Evolutionary conservation across 2,329 filamentous ascomycete species (phyloP).

Genomic region (Epichloe uncinata): DNA sequence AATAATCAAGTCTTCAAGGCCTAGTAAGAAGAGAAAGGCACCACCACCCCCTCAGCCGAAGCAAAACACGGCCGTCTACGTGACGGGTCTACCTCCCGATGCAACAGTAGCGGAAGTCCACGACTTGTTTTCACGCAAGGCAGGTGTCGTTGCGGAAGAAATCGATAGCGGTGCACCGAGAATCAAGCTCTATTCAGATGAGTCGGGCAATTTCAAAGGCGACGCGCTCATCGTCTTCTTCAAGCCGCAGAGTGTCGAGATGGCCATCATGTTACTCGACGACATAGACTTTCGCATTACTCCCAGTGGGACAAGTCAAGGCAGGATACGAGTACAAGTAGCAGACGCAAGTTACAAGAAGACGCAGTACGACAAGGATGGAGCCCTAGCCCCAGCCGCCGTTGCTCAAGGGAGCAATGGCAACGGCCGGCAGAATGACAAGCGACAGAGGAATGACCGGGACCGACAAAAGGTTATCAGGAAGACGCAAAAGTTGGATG

Average conservation of each 20-base stretch:
- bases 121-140: constrained; percentile 70
- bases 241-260: constrained; percentile 81
- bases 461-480: constrained; percentile 85
- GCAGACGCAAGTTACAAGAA: constrained; percentile 91
- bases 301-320: constrained; percentile 35
- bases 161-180: constrained; percentile 78
- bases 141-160: constrained; percentile 84
- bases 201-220: constrained; percentile 76
- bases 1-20: constrained; percentile 14
- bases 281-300: constrained; percentile 67
- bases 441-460: constrained; percentile 38
- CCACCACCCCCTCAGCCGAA: constrained; percentile 30
- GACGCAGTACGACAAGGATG: constrained; percentile 49
- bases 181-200: constrained; percentile 85
- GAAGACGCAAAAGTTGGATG: constrained; percentile 82
- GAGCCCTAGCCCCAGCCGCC: neutral
- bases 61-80: constrained; percentile 83
- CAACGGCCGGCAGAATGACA: constrained; percentile 22
- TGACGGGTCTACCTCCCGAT: constrained; percentile 74
- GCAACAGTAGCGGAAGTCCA: constrained; percentile 68
- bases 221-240: constrained; percentile 91
- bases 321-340: constrained; percentile 65
- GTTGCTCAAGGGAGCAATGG: constrained; percentile 9
- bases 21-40: constrained; percentile 33
- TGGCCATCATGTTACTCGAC: constrained; percentile 70